Conservation (phyloP, 202 grass and related monocot species). For the Sporobolus alterniflorus region DNA sequence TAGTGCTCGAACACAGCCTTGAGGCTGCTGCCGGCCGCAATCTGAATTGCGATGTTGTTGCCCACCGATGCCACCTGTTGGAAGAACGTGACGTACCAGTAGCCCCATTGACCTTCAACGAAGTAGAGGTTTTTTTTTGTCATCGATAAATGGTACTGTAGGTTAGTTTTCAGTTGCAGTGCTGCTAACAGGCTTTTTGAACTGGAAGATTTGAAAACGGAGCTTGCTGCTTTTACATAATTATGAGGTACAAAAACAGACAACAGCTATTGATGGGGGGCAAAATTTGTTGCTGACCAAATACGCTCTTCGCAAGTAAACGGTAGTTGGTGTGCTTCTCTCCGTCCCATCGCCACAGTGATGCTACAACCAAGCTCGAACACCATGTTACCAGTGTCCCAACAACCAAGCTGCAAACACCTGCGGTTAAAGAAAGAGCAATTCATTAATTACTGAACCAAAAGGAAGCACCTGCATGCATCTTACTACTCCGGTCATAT, state of each 20-base stretch:
- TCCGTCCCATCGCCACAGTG: conserved; percentile 83
- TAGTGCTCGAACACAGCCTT: conserved; percentile 75
- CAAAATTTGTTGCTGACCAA: conserved; percentile 46
- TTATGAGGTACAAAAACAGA: neutral
- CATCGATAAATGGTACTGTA: conserved; percentile 5
- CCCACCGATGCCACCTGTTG: conserved; percentile 82
- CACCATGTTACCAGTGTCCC: conserved; percentile 79
- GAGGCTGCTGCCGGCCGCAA: conserved; percentile 83
- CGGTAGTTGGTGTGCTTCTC: conserved; percentile 77
- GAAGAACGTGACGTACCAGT: conserved; percentile 73
- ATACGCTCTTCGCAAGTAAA: conserved; percentile 68
- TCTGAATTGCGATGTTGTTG: conserved; percentile 92
- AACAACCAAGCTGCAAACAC: conserved; percentile 65
- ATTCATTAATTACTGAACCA: neutral
- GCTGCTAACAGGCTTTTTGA: neutral
- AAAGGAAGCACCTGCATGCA: conserved; percentile 1
- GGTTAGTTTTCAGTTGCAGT: neutral
- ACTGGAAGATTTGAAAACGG: neutral
- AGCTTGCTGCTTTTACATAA: neutral
- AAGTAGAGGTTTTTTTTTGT: neutral
- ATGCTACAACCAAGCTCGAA: conserved; percentile 67
- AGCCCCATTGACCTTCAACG: conserved; percentile 62
- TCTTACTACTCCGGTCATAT: too few relatives aligned
- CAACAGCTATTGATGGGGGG: neutral
- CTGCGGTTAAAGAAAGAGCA: conserved; percentile 31